Evolutionary conservation across 2,329 filamentous ascomycete species (phyloP).

Genomic region (Zymoseptoria passerinii): DNA sequence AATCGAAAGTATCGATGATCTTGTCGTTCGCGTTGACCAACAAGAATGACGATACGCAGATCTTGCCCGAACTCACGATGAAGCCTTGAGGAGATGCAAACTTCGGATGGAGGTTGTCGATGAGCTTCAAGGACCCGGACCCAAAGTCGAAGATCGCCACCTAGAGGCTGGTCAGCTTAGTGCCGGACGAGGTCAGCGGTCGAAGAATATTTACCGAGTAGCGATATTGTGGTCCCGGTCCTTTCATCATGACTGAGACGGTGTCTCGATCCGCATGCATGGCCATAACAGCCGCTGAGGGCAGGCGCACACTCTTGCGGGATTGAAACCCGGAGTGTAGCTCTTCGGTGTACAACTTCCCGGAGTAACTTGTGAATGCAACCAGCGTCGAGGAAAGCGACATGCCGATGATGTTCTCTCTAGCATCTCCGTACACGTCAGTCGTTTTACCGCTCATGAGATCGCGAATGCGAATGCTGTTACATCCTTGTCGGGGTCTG

Average conservation of each 20-base stretch:
- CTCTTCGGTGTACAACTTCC: slow-evolving; percentile 7
- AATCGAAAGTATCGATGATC: neutral
- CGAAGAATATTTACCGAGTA: neutral
- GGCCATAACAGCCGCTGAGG: neutral
- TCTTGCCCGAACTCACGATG: neutral
- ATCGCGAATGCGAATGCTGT: slow-evolving; percentile 11
- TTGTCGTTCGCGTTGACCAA: neutral
- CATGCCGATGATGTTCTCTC: slow-evolving; percentile 11
- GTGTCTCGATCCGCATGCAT: neutral
- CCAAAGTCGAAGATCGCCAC: neutral
- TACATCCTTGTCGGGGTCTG: neutral
- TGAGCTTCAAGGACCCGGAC: neutral
- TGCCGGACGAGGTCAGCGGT: neutral
- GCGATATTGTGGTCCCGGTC: neutral
- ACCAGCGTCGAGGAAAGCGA: slow-evolving; percentile 8
- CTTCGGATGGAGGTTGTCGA: neutral
- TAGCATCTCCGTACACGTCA: slow-evolving; percentile 5
- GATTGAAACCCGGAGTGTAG: neutral
- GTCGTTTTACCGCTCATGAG: slow-evolving; percentile 1
- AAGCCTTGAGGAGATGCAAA: neutral
- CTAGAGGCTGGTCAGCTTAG: neutral
- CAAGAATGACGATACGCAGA: neutral
- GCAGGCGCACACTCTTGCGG: neutral
- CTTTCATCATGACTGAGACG: neutral
- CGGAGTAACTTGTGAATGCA: slow-evolving; percentile 8